Evolutionary conservation across 2,329 filamentous ascomycete species (phyloP).

Genomic region (Apiospora saccharicola): DNA sequence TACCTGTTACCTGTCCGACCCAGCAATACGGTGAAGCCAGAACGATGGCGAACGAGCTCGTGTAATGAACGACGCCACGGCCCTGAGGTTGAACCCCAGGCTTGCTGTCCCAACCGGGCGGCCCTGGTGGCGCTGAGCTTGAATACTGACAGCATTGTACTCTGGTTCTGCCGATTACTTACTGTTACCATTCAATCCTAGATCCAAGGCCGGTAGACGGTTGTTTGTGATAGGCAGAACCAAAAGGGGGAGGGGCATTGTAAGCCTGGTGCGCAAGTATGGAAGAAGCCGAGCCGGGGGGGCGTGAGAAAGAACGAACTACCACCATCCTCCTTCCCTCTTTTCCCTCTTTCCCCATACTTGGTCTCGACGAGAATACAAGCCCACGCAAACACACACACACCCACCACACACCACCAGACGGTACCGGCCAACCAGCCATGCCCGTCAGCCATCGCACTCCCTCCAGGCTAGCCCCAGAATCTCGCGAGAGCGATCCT

Average conservation of each 20-base stretch:
- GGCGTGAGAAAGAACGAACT: background rate
- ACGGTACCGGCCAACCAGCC: slow-evolving; percentile 3
- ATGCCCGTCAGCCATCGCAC: slow-evolving; percentile 1
- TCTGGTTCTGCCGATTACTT: background rate
- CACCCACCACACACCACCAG: background rate
- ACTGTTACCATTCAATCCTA: background rate
- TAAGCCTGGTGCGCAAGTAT: background rate
- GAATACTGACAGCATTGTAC: background rate
- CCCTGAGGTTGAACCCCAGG: background rate
- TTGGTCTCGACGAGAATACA: slow-evolving; percentile 3
- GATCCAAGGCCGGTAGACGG: background rate
- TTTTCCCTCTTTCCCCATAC: background rate
- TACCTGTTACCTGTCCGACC: background rate
- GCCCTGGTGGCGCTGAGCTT: background rate
- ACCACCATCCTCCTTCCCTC: background rate
- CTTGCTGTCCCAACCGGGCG: background rate
- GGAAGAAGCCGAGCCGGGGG: background rate
- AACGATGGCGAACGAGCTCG: background rate
- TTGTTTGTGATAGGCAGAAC: background rate
- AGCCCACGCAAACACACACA: background rate
- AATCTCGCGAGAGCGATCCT: background rate
- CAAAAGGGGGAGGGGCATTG: background rate
- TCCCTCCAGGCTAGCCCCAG: background rate
- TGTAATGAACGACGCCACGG: background rate
- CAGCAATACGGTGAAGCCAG: background rate